Base-by-base conservation (phyloP, 192 early-diverging fungal genomes). In the Coemansia sp. region DNA sequence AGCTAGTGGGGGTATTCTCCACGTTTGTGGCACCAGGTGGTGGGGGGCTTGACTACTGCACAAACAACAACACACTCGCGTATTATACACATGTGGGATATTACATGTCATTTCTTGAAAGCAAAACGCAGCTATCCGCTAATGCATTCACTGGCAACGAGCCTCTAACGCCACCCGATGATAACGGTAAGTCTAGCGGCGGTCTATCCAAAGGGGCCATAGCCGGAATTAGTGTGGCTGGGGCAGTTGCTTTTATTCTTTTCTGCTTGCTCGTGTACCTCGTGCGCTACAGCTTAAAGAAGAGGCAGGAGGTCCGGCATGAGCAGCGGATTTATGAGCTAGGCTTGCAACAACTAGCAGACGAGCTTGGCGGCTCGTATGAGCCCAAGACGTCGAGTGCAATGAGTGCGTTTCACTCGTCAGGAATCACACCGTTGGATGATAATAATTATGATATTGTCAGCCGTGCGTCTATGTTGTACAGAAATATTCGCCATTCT, bases 281-380 rank as follows among this genome's bases (percentile, higher is more conserved):
- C 22, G n/a, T 71, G 2, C 52, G 56, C 12, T 44, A 52, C 26
- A 65, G 55, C 28, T 32, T 50, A 25, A 71, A 67, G 53, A 67
- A 65, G 55, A 58, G 49, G 41, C 57, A 44, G 9, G 75, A 77
- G 30, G 56, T 55, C 18, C 41, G 44, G n/a, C 75, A 65, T 5
- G 69, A 68, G 52, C 68, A 77, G 62, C 68, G 66, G 3, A 77
- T 77, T 23, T 77, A 77, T 31, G 75, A 77, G 61, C 69, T 77
- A 22, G 75, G 75, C 5, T 49, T 77, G 61, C 75, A 77, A 54
- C 75, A 77, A 62, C 62, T 77, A 25, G 75, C 75, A 7, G 75
- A 77, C 18, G 75, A 77, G 62, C 65, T 77, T 16, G 75, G 75
- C 48, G 75, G 75, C 10, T 71, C 75, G 14, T 77, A 77, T 19